Conservation (phyloP, 148 eudicot species). For the Camellia lanceoleosa region DNA sequence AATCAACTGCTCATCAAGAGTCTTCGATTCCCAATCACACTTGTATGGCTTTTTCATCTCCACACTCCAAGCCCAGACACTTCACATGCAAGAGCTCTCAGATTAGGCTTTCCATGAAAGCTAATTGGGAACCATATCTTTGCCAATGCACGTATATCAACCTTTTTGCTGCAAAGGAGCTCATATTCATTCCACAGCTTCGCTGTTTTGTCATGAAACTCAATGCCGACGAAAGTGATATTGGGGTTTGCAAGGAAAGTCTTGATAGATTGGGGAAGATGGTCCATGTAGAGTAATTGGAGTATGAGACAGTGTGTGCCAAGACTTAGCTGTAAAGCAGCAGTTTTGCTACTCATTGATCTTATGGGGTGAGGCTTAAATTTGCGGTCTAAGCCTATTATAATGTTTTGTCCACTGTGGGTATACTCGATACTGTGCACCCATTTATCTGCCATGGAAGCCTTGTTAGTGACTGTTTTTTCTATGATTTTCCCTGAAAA, state of each 20-base stretch:
- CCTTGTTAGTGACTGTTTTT: neutral
- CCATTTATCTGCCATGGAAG: constrained; percentile 5
- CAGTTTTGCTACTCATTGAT: neutral
- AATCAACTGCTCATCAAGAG: constrained; percentile 41
- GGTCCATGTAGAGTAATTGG: constrained; percentile 4
- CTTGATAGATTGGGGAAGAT: constrained; percentile 4
- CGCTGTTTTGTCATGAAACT: neutral
- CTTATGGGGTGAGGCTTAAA: neutral
- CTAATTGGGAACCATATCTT: neutral
- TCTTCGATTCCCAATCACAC: constrained; percentile 71
- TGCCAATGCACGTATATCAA: neutral
- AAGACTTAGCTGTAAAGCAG: constrained; percentile 4
- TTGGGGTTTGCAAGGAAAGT: neutral
- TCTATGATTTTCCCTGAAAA: neutral
- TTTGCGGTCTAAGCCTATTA: constrained; percentile 13
- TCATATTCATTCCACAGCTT: constrained; percentile 8
- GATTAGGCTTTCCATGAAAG: constrained; percentile 35
- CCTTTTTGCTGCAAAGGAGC: neutral
- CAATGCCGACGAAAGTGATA: constrained; percentile 7
- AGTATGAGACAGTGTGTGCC: constrained; percentile 14
- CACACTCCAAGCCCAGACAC: constrained; percentile 38
- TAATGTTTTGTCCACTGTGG: neutral
- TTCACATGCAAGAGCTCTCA: constrained; percentile 53
- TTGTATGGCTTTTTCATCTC: constrained; percentile 52
- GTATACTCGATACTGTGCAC: neutral